Conservation (phyloP, 2,329 filamentous ascomycete species). For the Neopestalotiopsis sp. region DNA sequence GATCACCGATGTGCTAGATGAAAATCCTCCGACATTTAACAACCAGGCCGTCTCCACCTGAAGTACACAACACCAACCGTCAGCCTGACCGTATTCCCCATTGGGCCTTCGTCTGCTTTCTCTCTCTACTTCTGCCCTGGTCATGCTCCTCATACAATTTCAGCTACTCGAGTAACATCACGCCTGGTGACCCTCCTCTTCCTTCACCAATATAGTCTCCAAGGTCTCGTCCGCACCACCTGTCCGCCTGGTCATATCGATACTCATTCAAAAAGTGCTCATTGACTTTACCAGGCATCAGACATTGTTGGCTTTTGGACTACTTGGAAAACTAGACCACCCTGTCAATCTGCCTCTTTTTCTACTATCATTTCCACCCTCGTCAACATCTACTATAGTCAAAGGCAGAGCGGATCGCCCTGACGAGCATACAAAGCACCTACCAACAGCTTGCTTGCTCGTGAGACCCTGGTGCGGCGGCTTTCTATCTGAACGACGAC, state of each 20-base stretch:
- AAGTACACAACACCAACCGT: conserved; percentile 13
- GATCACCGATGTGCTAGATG: conserved; percentile 12
- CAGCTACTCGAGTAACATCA: not conserved
- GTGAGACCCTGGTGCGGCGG: conserved; percentile 47
- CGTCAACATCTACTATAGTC: conserved; percentile 12
- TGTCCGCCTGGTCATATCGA: conserved; percentile 6
- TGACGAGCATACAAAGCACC: conserved; percentile 56
- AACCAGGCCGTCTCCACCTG: conserved; percentile 9
- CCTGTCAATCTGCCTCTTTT: not conserved
- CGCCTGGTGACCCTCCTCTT: not conserved
- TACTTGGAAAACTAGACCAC: not conserved
- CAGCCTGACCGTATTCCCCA: conserved; percentile 12
- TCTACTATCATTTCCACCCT: not conserved
- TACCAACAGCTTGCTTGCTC: conserved; percentile 37
- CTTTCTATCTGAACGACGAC: conserved; percentile 43
- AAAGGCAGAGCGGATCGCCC: conserved; percentile 23
- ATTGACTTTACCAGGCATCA: not conserved
- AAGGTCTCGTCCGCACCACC: conserved; percentile 8
- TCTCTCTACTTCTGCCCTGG: conserved; percentile 1
- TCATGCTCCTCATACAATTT: conserved; percentile 4
- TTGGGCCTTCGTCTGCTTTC: conserved; percentile 18
- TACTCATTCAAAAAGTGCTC: not conserved
- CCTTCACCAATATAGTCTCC: not conserved
- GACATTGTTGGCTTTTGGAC: not conserved
- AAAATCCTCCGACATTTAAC: conserved; percentile 10